Percentiles rank a stretch among this genome's conserved stretches.
Evolutionary conservation across 345 rosid genomes (phyloP).

Genomic region (Rhodamnia argentea): DNA sequence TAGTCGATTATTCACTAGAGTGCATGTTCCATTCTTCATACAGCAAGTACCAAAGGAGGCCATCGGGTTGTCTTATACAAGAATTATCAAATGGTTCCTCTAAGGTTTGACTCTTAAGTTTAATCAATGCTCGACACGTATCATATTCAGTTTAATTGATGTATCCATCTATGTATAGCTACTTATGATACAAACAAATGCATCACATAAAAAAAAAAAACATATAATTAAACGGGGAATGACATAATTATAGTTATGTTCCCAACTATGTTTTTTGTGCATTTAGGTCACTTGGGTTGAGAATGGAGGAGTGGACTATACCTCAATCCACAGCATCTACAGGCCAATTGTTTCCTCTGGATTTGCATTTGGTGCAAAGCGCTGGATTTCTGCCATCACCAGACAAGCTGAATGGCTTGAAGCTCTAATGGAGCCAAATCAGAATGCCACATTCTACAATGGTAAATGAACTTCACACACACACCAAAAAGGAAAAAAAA

Average conservation of each 20-base stretch:
- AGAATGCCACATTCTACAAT: background rate
- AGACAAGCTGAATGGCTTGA: conserved; percentile 18
- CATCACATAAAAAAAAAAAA: background rate
- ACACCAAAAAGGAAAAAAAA: background rate
- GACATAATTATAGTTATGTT: background rate
- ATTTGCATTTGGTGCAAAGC: conserved; percentile 31
- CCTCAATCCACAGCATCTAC: conserved; percentile 13
- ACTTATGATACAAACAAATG: background rate
- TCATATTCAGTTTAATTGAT: background rate
- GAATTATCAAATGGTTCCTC: conserved; percentile 14
- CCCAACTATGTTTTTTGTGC: background rate
- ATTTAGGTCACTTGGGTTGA: conserved; percentile 49
- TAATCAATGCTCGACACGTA: background rate
- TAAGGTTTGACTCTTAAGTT: conserved; percentile 13
- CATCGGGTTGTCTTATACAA: conserved; percentile 43
- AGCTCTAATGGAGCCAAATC: background rate
- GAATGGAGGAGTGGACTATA: conserved; percentile 32
- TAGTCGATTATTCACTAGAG: conserved; percentile 48
- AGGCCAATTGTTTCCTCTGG: conserved; percentile 21
- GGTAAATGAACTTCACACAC: background rate
- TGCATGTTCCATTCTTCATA: conserved; percentile 13
- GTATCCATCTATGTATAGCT: background rate
- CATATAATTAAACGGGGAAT: background rate
- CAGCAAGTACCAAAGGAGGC: conserved; percentile 23
- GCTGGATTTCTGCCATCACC: conserved; percentile 33